Conservation (phyloP, 2,329 filamentous ascomycete species). For the Phialemoniopsis sp. region DNA sequence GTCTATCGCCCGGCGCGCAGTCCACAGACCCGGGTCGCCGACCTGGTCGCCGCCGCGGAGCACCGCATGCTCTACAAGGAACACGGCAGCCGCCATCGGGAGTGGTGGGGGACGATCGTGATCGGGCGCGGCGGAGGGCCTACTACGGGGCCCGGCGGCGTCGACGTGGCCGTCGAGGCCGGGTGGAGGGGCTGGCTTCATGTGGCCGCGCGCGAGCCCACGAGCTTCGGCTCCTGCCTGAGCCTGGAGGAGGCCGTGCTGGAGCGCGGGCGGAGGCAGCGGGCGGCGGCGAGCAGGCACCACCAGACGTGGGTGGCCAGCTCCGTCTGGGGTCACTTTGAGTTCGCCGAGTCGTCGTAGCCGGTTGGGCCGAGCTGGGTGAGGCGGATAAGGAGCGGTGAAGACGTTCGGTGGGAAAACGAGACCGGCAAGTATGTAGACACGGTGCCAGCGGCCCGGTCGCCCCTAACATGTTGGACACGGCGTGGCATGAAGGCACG, state of each 20-base stretch:
- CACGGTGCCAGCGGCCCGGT: too few species aligned
- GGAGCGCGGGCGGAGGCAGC: slow-evolving; percentile 31
- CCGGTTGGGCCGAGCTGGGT: too few species aligned
- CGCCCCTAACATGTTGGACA: too few species aligned
- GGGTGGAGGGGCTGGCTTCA: slow-evolving; percentile 49
- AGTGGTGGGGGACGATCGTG: slow-evolving; percentile 57
- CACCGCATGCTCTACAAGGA: slow-evolving; percentile 46
- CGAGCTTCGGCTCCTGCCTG: slow-evolving; percentile 29
- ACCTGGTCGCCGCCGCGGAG: slow-evolving; percentile 34
- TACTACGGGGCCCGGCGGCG: slow-evolving; percentile 18
- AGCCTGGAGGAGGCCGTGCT: slow-evolving; percentile 40
- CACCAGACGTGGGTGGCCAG: slow-evolving; percentile 37
- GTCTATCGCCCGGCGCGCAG: slow-evolving; percentile 34
- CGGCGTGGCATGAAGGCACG: too few species aligned
- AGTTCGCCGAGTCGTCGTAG: slow-evolving; percentile 19
- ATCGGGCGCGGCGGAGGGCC: slow-evolving; percentile 30
- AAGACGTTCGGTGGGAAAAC: too few species aligned
- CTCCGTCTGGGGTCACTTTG: slow-evolving; percentile 46
- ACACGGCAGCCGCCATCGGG: slow-evolving; percentile 36
- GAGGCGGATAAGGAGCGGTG: too few species aligned
- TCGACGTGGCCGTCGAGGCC: slow-evolving; percentile 24
- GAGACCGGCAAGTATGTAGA: too few species aligned
- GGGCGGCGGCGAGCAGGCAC: slow-evolving; percentile 25
- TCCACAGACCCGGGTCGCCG: slow-evolving; percentile 11
- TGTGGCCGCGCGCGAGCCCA: slow-evolving; percentile 35